Evolutionary conservation across 768 basidiomycete genomes (phyloP).

Genomic region (Boletus tylopilopsis): DNA sequence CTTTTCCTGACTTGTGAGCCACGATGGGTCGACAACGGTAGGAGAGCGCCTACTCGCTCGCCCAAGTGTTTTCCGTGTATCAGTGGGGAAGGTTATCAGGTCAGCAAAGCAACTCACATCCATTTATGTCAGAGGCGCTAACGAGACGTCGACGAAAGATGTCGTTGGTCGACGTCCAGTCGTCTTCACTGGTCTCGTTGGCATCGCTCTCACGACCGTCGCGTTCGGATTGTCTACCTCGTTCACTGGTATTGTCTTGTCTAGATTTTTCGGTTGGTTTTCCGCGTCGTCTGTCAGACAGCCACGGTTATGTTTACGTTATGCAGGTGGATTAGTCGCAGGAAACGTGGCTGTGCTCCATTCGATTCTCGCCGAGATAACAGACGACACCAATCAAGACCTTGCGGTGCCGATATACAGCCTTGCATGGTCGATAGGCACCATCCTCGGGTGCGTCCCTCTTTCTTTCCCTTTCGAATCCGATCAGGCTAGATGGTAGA

Average conservation of each 20-base stretch:
- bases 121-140: background rate
- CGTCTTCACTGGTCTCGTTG: constrained; percentile 48
- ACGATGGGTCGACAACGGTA: constrained; percentile 27
- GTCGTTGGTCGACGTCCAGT: constrained; percentile 58
- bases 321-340: constrained; percentile 56
- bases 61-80: constrained; percentile 57
- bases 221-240: constrained; percentile 54
- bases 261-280: constrained; percentile 47
- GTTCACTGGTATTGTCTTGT: constrained; percentile 44
- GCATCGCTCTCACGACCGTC: constrained; percentile 47
- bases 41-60: constrained; percentile 62
- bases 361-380: constrained; percentile 57
- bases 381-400: constrained; percentile 59
- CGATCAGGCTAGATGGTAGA: background rate
- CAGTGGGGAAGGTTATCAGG: constrained; percentile 60
- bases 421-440: constrained; percentile 54
- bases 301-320: background rate
- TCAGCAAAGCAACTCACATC: constrained; percentile 8
- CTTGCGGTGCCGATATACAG: constrained; percentile 56
- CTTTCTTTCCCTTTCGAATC: background rate
- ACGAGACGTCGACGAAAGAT: constrained; percentile 34
- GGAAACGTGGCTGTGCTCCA: constrained; percentile 63
- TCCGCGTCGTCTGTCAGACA: background rate
- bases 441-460: constrained; percentile 45
- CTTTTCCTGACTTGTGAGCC: no score